phyloP scores from a whole-genome alignment of 2,329 filamentous ascomycete species.

The Chalaropsis ovoidea region DNA sequence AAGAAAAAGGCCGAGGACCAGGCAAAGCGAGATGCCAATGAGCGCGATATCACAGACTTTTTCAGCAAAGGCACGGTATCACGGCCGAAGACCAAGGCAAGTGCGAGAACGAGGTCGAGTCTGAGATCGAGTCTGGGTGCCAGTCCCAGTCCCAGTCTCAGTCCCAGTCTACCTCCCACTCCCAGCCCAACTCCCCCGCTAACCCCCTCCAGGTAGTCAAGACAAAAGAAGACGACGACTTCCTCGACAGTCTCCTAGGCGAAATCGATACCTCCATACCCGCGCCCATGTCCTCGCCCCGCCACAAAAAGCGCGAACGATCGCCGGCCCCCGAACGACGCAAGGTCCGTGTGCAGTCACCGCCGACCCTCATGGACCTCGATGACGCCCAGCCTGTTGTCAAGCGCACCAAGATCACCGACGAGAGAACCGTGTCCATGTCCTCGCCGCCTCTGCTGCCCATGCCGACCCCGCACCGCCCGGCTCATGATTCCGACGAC shows the following conservation, averaged over 20 bases:
- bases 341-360: conserved; percentile 71
- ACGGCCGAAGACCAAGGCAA: conserved; percentile 72
- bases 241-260: conserved; percentile 71
- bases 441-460: conserved; percentile 35
- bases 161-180: no score
- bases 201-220: conserved; percentile 49
- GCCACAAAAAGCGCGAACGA: conserved; percentile 53
- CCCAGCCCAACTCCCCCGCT: conserved; percentile 19
- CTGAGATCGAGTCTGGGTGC: no score
- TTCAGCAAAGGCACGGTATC: conserved; percentile 65
- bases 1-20: conserved; percentile 80
- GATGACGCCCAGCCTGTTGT: conserved; percentile 41
- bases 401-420: conserved; percentile 49
- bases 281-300: conserved; percentile 39
- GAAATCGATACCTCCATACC: conserved; percentile 73
- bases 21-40: conserved; percentile 73
- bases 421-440: conserved; percentile 36
- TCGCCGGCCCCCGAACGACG: conserved; percentile 57
- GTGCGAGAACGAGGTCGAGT: conserved; percentile 22
- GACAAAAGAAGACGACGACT: conserved; percentile 80
- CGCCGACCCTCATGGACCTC: conserved; percentile 41
- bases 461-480: conserved; percentile 34
- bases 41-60: conserved; percentile 88
- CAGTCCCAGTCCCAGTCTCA: neutral
- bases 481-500: conserved; percentile 41